Evolutionary conservation across 345 rosid genomes (phyloP).

Genomic region (Pelargonium nanum): DNA sequence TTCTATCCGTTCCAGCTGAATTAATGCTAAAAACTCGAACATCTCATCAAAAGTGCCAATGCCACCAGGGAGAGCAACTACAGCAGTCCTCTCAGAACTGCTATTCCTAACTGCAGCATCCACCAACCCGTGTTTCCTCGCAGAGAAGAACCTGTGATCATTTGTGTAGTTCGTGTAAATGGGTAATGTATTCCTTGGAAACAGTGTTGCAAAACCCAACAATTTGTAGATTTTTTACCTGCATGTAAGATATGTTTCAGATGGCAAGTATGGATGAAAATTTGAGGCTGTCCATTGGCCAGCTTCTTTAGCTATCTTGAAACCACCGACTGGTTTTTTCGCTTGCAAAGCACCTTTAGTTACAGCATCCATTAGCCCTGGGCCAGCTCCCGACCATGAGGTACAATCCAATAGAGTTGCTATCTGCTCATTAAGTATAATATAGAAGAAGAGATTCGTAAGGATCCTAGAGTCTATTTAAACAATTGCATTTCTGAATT

Average conservation of each 20-base stretch:
- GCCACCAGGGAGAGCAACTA: conserved; percentile 84
- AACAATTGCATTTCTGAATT: neutral
- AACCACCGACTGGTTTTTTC: conserved; percentile 70
- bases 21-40: conserved; percentile 71
- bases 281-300: conserved; percentile 89
- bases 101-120: conserved; percentile 61
- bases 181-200: neutral
- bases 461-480: neutral
- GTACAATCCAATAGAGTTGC: conserved; percentile 77
- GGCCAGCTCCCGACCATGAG: conserved; percentile 95
- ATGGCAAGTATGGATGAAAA: conserved; percentile 68
- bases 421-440: conserved; percentile 34
- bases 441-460: conserved; percentile 1
- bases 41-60: conserved; percentile 83
- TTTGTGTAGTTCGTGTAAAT: neutral
- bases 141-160: conserved; percentile 71
- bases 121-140: conserved; percentile 84
- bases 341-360: conserved; percentile 76
- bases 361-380: conserved; percentile 93
- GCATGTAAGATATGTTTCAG: conserved; percentile 76
- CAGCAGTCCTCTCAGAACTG: conserved; percentile 53
- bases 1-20: conserved; percentile 80
- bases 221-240: conserved; percentile 30
- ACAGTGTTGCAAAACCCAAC: neutral
- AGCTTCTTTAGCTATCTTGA: conserved; percentile 78